Evolutionary conservation across 2,329 filamentous ascomycete species (phyloP), one percentile per base, ranked within the genome.

Genomic region (Aspergillus nomiae): DNA sequence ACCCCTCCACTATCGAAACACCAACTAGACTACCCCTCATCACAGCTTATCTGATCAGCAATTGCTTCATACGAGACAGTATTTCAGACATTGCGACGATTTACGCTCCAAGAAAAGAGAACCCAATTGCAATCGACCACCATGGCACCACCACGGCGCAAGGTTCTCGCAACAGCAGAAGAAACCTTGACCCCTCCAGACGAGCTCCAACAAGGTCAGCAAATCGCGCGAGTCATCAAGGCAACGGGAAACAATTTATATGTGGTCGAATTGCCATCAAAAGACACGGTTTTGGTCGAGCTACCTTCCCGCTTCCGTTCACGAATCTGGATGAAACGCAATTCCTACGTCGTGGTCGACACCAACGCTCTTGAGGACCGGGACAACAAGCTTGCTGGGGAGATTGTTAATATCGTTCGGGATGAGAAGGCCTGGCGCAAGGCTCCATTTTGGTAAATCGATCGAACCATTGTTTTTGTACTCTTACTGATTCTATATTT

Each of bases 351-450:
- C 34, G 80, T 98, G 12, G 85, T 97, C 16, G 91, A 98, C 68
- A 90, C 87, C 28, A 83, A 84, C 34, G 83, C 86, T 2, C 82
- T 89, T 43, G 87, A 88, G 32, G 87, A 85, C 28, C 81, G 89
- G 58, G 89, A 90, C 51, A 92, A 92, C 71, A 93, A 92, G 76
- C 86, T 96, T 14, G 85, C 87, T 58, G 95, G 94, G 16, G 92
- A 97, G 77, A 97, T 99, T 71, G 85, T 96, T 69, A 97, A 97
- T 73, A 88, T 98, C 41, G 93, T 98, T 43, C 85, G 92, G 43
- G 92, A 97, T 73, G 94, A 97, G 81, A 96, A 92, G 80, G 84
- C 85, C 50, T 99, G 95, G 95, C 87, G 93, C 73, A 97, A 96
- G 80, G 89, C 91, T 81, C 72, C 83, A 11, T 99, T 94, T 76